A percentile compares a stretch with the other conserved stretches of the same genome.
Conservation (phyloP, 2,329 filamentous ascomycete genomes). For the Neonectria hederae region DNA sequence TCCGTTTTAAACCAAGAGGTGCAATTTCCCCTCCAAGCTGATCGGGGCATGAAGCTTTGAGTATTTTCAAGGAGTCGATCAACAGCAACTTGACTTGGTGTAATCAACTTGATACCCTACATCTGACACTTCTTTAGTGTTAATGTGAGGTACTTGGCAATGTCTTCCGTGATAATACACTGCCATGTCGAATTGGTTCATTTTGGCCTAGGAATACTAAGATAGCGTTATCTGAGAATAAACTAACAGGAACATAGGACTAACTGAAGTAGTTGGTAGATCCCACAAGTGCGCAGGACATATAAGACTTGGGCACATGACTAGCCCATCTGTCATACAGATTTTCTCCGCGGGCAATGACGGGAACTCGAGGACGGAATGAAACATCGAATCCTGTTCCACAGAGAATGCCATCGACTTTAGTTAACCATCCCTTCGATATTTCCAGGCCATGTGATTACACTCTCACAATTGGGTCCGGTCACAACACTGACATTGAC, state of each 20-base stretch:
- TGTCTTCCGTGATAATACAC: conserved; percentile 60
- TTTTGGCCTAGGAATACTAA: conserved; percentile 62
- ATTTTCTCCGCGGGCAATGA: conserved; percentile 13
- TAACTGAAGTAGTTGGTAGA: conserved; percentile 25
- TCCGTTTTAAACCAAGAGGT: conserved; percentile 63
- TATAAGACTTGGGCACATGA: conserved; percentile 17
- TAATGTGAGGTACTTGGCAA: conserved; percentile 61
- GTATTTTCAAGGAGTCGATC: conserved; percentile 62
- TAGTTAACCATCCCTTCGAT: conserved; percentile 2
- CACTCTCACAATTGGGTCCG: conserved; percentile 7
- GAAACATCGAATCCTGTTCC: conserved; percentile 21
- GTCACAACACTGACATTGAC: conserved; percentile 12
- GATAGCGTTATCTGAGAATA: not conserved
- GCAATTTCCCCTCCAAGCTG: conserved; percentile 58
- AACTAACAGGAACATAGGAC: not conserved
- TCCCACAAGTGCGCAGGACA: conserved; percentile 15
- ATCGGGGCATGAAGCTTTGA: conserved; percentile 62
- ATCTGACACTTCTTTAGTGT: conserved; percentile 60
- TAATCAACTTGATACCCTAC: conserved; percentile 58
- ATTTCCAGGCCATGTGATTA: conserved; percentile 2
- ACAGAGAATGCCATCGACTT: conserved; percentile 17
- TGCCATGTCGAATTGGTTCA: conserved; percentile 60
- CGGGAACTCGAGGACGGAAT: conserved; percentile 17
- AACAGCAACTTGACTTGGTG: conserved; percentile 56
- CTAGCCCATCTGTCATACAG: conserved; percentile 10